Evolutionary conservation across 176 grass and related monocot genomes (phyloP), one percentile per base, ranked within the genome.

Genomic region (Lolium perenne): DNA sequence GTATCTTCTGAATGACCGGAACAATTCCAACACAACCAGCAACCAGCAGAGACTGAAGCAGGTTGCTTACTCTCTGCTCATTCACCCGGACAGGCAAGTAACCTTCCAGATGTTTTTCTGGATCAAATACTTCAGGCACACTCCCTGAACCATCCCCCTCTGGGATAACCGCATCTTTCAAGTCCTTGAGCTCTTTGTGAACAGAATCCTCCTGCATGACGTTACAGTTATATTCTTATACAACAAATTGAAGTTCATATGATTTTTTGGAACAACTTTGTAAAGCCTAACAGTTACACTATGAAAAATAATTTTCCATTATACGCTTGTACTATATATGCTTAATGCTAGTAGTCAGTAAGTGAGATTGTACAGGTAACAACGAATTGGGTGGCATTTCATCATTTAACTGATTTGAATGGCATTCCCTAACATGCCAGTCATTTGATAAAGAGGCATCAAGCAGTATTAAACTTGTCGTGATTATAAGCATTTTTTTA

Each of bases 81-180:
- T 95, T 97, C 74, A 97, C 93, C 16, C 76, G 87, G 48, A 97
- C 95, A 38, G 93, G 95, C 81, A 97, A 90, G 82, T 97, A 76
- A 26, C 82, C 89, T 12, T 97, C 95, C 35, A 97, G 80, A 84
- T 97, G 95, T 32, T 90, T 97, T 60, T 97, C 91, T 73, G 91
- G 89, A 87, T 97, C 91, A 82, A 97, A 95, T 83, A 59, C 40
- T 45, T 66, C 76, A 18, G 86, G 29, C 50, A 51, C 79, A 45
- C 80, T 85, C 38, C 57, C 93, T 87, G 60, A 80, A 68, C 45
- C 82, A 61, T 78, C 60, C 26, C 87, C 79, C 23, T 82, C 81
- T 14, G 78, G 82, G 86, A 88, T 79, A 10, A 97, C 70, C 10
- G 89, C 91, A 87, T 92, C 80, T 83, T 88, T 95, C 86, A 97